phyloP scores from a whole-genome alignment of 2,329 filamentous ascomycete species.

The Blastomyces percursus region DNA sequence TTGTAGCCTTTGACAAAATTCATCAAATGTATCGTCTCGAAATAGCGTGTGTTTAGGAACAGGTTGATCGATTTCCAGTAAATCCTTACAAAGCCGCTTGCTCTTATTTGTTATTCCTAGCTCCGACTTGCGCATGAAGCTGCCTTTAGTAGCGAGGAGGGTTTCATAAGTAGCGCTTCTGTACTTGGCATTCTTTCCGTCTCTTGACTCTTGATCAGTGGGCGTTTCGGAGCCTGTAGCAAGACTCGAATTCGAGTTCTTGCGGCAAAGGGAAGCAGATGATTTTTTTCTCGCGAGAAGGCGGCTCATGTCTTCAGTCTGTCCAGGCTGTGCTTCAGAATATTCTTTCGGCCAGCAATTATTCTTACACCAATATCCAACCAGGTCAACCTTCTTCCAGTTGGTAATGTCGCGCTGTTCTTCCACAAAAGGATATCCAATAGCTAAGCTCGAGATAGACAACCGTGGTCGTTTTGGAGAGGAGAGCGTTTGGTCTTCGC shows the following conservation, averaged over 20 bases:
- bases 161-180: too few species aligned
- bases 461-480: constrained; percentile 1
- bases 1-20: too few species aligned
- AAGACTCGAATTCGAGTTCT: too few species aligned
- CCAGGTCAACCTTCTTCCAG: constrained; percentile 7
- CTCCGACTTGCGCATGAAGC: too few species aligned
- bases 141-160: too few species aligned
- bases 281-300: constrained; percentile 24
- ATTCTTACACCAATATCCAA: constrained; percentile 21
- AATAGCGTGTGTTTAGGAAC: constrained; percentile 5
- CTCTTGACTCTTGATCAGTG: too few species aligned
- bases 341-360: constrained; percentile 21
- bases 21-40: too few species aligned
- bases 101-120: too few species aligned
- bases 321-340: constrained; percentile 12
- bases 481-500: not conserved
- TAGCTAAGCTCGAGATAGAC: not conserved
- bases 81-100: too few species aligned
- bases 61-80: too few species aligned
- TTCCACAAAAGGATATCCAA: constrained; percentile 4
- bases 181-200: too few species aligned
- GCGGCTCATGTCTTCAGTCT: constrained; percentile 18
- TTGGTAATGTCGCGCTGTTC: not conserved
- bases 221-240: too few species aligned
- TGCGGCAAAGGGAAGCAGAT: constrained; percentile 2